Evolutionary conservation across 176 grass and related monocot genomes (phyloP).

Genomic region (Phyllostachys edulis): DNA sequence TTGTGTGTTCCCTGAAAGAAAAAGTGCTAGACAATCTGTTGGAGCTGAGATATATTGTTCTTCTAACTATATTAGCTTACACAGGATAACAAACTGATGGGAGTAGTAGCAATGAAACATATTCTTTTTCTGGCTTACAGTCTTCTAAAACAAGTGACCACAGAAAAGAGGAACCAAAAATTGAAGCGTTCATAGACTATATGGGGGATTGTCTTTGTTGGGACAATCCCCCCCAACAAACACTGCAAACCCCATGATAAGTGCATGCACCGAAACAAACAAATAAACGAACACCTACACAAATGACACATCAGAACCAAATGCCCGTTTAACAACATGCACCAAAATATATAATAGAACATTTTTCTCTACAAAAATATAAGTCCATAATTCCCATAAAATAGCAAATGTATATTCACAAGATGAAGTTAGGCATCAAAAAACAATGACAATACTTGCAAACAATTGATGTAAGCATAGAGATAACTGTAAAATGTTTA

Average conservation of each 20-base stretch:
- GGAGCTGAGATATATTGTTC: background rate
- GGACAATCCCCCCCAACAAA: background rate
- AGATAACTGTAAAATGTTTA: conserved; percentile 33
- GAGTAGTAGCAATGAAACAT: background rate
- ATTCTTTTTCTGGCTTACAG: background rate
- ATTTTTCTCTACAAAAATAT: background rate
- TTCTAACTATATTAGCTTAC: background rate
- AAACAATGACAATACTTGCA: background rate
- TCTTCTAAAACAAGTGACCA: background rate
- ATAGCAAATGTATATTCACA: background rate
- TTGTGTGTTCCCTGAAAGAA: background rate
- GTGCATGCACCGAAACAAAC: background rate
- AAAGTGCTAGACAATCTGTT: background rate
- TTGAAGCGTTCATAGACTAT: background rate
- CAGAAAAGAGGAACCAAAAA: background rate
- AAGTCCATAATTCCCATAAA: background rate
- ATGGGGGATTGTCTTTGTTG: background rate
- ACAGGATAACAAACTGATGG: background rate
- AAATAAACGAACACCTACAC: background rate
- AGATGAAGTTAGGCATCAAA: background rate
- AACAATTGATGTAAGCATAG: conserved; percentile 3
- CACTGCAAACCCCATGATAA: background rate
- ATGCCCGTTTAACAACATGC: background rate
- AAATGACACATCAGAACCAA: background rate
- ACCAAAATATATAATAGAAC: background rate